Base-by-base conservation (phyloP, 176 grass and related monocot species). In the Echinochloa phyllopogon region DNA sequence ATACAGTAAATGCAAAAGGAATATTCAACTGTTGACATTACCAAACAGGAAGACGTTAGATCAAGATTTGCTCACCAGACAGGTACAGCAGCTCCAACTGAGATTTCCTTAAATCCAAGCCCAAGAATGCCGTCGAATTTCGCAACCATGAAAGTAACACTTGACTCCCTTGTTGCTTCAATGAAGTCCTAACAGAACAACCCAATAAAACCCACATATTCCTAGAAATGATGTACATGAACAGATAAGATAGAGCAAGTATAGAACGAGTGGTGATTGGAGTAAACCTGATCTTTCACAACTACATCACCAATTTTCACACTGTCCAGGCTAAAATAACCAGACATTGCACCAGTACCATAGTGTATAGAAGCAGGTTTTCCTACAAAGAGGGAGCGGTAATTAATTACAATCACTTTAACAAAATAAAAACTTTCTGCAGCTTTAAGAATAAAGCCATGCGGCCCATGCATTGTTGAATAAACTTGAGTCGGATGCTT, bases 111-210 rank as follows among this genome's bases (percentile, higher is more conserved):
- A 84, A 94, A 97, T 36, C 87, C 92, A 87, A 97, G 94, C n/a
- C 92, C 94, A 83, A 97, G 84, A 90, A 97, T 92, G 62, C 94
- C 92, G 27, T 97, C 92, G 42, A 97, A 97, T 82, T 97, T 97
- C 59, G 80, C 88, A 48, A 92, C 67, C 80, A 92, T 53, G 45
- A 97, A 97, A 66, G 89, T 94, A 44, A 97, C 11, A 79, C 92
- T 61, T 29, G 92, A 72, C 59, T 97, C 92, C 75, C 52, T 83
- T 2, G 86, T 94, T 39, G 94, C 85, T 90, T 97, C 90, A 79
- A 97, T 94, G 82, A 97, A 97, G 67, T 72, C 72, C 92, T 97
- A 76, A 70, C 39, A 74, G 18, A 49, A 10, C 15, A 79, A 5
- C 47, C 15, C 64, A 67, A 38, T 33, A 55, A 51, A 81, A 76